Evolutionary conservation across 805 yeast genomes (phyloP), one percentile per base, ranked within the genome.

Genomic region (Lipomyces spencermartinsiae): DNA sequence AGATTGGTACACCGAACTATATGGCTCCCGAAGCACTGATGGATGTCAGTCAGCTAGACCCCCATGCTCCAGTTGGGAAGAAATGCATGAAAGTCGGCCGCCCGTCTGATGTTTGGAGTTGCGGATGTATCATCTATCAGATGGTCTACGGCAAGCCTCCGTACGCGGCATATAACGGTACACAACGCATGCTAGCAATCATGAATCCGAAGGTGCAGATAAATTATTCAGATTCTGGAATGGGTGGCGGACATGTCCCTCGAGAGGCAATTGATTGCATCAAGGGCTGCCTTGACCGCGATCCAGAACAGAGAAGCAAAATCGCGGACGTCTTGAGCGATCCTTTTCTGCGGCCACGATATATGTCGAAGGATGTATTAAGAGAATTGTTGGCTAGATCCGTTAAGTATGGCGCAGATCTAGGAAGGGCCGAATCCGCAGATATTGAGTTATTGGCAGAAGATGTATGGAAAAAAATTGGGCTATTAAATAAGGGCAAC

Each of bases 31-130:
- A 94, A 78, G 91, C 98, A 0, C 80, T 94, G 67, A 83, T 89
- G 58, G 96, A 90, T 77, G 86, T 83, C 68, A 82, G 81, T 62
- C 72, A 56, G 63, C 55, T 51, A 6, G 82, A 78, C 62, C 81
- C 79, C 39, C 66, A 76, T 5, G 74, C 76, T 53, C 77, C 75
- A 65, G 80, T 66, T 79, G 86, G 49, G 80, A 89, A 65, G 59
- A 63, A 59, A 54, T 59, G 73, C 43, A 76, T 76, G 94, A 91
- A 87, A 77, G 97, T 93, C 10, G 98, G 98, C 0, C 89, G 89
- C 74, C 97, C 98, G 0, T 90, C 98, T 1, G 99, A 95, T 80
- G 88, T 95, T 16, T 95, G 99, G 99, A 93, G 98, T 25, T 91
- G 97, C 79, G 99, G 99, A 0, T 93, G 98, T 77, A 94, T 95